Conservation (phyloP, 164 flowering plant genomes). For the Brasenia schreberi region DNA sequence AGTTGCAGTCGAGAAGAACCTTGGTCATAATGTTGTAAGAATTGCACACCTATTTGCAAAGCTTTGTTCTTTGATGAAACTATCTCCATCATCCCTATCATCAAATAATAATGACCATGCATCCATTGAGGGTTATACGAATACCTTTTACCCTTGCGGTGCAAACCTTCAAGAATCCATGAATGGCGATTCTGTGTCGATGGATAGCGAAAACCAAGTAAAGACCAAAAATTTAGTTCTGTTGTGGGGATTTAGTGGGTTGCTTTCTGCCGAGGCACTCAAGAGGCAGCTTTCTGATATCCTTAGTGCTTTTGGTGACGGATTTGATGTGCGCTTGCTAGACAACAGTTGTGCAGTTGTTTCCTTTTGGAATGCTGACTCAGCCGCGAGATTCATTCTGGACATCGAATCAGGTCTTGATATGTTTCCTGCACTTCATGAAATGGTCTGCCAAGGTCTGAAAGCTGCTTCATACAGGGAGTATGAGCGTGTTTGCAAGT, state of each 20-base stretch:
- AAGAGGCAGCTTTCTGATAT: constrained; percentile 30
- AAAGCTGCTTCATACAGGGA: constrained; percentile 47
- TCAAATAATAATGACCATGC: constrained; percentile 4
- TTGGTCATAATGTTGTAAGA: constrained; percentile 43
- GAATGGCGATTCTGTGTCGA: constrained; percentile 25
- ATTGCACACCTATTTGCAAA: constrained; percentile 48
- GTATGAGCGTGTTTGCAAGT: constrained; percentile 38
- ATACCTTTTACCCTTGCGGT: constrained; percentile 24
- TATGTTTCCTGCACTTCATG: constrained; percentile 22
- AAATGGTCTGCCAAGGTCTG: constrained; percentile 51
- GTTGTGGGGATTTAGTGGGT: constrained; percentile 63
- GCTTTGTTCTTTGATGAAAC: constrained; percentile 39
- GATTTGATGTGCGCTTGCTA: constrained; percentile 55
- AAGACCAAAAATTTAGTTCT: constrained; percentile 42
- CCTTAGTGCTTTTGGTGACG: constrained; percentile 35
- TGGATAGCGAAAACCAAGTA: constrained; percentile 24
- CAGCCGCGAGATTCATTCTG: constrained; percentile 28
- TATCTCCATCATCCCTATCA: constrained; percentile 12
- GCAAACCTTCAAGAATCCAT: constrained; percentile 14
- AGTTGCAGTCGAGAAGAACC: constrained; percentile 20
- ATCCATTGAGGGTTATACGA: constrained; percentile 22
- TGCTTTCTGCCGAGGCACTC: constrained; percentile 33
- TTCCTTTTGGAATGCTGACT: constrained; percentile 45
- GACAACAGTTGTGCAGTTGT: constrained; percentile 63
- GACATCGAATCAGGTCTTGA: constrained; percentile 24